These are phyloP conservation scores for Candolleomyces eurysporus DNA, from an alignment of 768 basidiomycete genomes.

Conservation along the genomic window DNA sequence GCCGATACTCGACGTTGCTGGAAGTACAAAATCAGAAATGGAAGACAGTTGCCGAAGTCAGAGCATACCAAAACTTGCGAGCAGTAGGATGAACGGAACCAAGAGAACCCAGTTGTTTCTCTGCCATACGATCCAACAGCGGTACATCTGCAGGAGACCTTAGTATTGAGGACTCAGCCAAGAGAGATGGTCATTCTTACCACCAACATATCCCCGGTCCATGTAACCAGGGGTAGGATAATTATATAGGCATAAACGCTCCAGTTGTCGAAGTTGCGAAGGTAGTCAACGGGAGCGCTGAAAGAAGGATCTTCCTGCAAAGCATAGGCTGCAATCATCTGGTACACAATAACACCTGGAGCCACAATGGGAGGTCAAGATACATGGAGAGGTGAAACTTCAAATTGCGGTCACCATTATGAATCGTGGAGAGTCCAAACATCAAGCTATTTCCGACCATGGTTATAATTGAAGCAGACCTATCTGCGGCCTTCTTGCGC, in stretches of 20 bases:
- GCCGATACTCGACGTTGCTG: background rate
- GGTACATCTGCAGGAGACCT: background rate
- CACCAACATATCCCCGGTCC: background rate
- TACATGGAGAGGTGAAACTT: background rate
- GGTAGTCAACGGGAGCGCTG: background rate
- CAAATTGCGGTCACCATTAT: background rate
- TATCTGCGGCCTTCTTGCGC: background rate
- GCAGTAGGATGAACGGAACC: background rate
- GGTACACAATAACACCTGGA: background rate
- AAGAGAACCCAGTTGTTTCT: background rate
- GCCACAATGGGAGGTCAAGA: background rate
- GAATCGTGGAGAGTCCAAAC: background rate
- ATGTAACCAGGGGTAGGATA: background rate
- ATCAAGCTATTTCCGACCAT: background rate
- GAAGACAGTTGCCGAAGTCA: background rate
- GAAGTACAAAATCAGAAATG: background rate
- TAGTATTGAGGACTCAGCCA: background rate
- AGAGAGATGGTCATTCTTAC: background rate
- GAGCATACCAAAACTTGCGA: background rate
- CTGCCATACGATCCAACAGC: background rate
- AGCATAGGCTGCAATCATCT: background rate
- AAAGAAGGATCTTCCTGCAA: background rate
- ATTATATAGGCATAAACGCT: background rate
- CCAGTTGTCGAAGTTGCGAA: background rate
- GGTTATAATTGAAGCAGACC: background rate